Conservation (phyloP, 2,329 filamentous ascomycete genomes). For the Raffaelea arxii region DNA sequence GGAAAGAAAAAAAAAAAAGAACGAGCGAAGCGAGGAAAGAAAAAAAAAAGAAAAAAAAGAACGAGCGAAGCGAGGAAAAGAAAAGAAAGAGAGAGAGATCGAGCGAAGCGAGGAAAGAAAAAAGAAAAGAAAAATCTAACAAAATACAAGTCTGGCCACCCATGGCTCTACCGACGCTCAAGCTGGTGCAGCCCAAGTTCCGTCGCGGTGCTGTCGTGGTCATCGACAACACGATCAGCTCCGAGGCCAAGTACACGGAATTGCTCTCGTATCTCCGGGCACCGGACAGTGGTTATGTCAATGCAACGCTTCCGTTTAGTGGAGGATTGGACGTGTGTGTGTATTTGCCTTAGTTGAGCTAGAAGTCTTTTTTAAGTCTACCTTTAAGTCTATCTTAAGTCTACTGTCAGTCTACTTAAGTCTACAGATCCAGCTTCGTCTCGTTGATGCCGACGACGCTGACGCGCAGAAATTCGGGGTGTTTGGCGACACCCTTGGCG, state of each 20-base stretch:
- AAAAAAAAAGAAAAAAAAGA: too few relatives aligned
- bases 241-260: conserved; percentile 24
- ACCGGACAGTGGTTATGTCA: conserved; percentile 29
- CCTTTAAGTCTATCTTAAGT: too few relatives aligned
- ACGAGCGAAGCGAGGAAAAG: too few relatives aligned
- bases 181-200: conserved; percentile 22
- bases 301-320: conserved; percentile 10
- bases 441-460: conserved; percentile 5
- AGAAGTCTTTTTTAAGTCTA: too few relatives aligned
- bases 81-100: too few relatives aligned
- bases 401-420: too few relatives aligned
- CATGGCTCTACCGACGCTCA: conserved; percentile 22
- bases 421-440: too few relatives aligned
- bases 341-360: too few relatives aligned
- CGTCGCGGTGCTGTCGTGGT: conserved; percentile 27
- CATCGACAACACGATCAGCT: conserved; percentile 27
- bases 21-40: too few relatives aligned
- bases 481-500: conserved; percentile 8
- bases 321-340: conserved; percentile 14
- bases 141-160: conserved; percentile 15
- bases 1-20: too few relatives aligned
- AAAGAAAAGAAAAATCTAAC: too few relatives aligned
- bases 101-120: too few relatives aligned
- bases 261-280: conserved; percentile 26
- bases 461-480: conserved; percentile 13